Evolutionary conservation across 2,329 filamentous ascomycete species (phyloP).

Genomic region (Ampelomyces quisqualis): DNA sequence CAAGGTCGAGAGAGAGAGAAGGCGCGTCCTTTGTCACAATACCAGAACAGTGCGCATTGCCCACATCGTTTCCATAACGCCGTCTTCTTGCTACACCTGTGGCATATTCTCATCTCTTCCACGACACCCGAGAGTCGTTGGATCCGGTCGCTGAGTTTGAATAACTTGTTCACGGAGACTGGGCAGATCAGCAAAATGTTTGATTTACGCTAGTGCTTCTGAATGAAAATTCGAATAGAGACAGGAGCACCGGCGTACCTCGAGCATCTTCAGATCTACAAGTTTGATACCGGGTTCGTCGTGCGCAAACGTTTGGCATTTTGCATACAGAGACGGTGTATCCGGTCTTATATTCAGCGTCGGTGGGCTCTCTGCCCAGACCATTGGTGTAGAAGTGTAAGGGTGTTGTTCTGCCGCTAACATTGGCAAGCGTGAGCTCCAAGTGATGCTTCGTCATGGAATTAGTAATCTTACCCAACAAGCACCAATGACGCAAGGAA

Average conservation of each 20-base stretch:
- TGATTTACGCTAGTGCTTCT: too few relatives aligned
- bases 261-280: constrained; percentile 18
- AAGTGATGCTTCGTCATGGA: constrained; percentile 20
- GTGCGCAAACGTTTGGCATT: constrained; percentile 13
- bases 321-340: constrained; percentile 21
- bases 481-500: constrained; percentile 25
- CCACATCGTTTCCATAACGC: constrained; percentile 14
- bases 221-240: too few relatives aligned
- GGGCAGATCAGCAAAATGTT: constrained; percentile 24
- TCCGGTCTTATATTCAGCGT: constrained; percentile 15
- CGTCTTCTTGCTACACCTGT: constrained; percentile 19
- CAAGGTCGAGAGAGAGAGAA: constrained; percentile 7
- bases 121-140: constrained; percentile 15
- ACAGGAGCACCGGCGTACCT: constrained; percentile 16
- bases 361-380: constrained; percentile 25
- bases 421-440: constrained; percentile 27
- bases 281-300: constrained; percentile 18
- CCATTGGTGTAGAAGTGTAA: constrained; percentile 31
- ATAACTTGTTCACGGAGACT: constrained; percentile 17
- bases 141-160: constrained; percentile 14
- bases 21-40: constrained; percentile 21
- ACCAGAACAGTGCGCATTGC: constrained; percentile 24
- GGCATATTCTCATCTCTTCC: constrained; percentile 20
- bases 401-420: constrained; percentile 22
- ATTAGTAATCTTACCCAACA: constrained; percentile 25